Conservation (phyloP, 2,329 filamentous ascomycete genomes). For the Gaeumannomyces sp. region DNA sequence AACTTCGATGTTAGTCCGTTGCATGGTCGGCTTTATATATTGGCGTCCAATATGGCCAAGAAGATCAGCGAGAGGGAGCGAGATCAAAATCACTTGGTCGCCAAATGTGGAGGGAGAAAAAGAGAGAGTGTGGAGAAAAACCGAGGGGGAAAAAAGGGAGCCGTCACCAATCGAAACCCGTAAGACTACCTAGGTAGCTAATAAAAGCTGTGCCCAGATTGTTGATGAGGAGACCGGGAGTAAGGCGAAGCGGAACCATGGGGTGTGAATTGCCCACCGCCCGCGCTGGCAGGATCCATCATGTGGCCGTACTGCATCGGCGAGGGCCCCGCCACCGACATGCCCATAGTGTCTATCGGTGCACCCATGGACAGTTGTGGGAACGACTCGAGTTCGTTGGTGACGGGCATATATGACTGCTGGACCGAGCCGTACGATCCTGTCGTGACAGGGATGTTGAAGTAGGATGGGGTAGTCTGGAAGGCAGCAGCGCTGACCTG, state of each 20-base stretch:
- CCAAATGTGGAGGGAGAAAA: slow-evolving; percentile 5
- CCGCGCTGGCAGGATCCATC: slow-evolving; percentile 23
- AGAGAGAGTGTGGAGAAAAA: slow-evolving; percentile 2
- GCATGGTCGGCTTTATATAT: not conserved
- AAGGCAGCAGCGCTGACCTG: slow-evolving; percentile 13
- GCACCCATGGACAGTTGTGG: slow-evolving; percentile 12
- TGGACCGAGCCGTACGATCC: not conserved
- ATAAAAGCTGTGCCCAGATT: slow-evolving; percentile 19
- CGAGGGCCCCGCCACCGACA: not conserved
- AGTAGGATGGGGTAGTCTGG: slow-evolving; percentile 18
- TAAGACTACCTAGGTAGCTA: not conserved
- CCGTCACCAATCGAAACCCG: not conserved
- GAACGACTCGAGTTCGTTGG: slow-evolving; percentile 12
- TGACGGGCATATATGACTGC: not conserved
- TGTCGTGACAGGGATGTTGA: slow-evolving; percentile 25
- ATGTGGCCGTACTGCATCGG: slow-evolving; percentile 26
- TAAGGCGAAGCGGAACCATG: slow-evolving; percentile 38
- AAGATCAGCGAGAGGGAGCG: not conserved
- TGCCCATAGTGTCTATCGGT: not conserved
- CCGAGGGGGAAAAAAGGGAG: slow-evolving; percentile 2
- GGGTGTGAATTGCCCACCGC: slow-evolving; percentile 29
- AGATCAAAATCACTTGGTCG: not conserved
- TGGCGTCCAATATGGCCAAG: not conserved
- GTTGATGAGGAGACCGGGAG: slow-evolving; percentile 33
- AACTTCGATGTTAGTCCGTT: not conserved